Conservation (phyloP, 495 filamentous ascomycete genomes). For the Mytilinidion resinicola region DNA sequence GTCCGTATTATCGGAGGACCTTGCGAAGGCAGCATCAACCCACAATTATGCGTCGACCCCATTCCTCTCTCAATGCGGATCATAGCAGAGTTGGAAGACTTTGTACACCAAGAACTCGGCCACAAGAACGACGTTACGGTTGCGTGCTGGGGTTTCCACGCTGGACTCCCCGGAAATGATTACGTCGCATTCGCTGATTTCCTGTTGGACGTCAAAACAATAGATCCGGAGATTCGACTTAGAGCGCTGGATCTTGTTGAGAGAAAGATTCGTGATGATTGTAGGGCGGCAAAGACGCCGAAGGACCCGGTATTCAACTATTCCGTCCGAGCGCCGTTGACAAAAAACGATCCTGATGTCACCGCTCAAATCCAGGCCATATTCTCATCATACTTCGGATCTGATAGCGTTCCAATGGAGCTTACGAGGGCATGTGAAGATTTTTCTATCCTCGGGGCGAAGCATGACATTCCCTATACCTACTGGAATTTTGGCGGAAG, state of each 20-base stretch:
- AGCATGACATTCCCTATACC: neutral
- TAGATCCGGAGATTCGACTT: neutral
- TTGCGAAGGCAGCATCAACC: neutral
- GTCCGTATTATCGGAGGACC: neutral
- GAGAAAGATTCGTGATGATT: neutral
- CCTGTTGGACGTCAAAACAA: neutral
- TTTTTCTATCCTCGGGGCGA: neutral
- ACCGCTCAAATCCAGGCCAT: neutral
- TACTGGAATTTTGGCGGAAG: neutral
- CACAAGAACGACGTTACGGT: neutral
- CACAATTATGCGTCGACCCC: neutral
- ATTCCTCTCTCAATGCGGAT: neutral
- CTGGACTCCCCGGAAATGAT: neutral
- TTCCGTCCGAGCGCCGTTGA: neutral
- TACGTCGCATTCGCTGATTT: neutral
- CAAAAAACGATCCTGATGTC: neutral
- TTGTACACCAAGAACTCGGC: neutral
- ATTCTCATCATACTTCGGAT: neutral
- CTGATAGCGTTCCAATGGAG: neutral
- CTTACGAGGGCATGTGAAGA: neutral
- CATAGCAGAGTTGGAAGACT: neutral
- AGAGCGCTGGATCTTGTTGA: neutral
- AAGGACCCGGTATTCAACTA: neutral
- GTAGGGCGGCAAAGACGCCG: neutral
- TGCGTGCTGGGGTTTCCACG: neutral